Conservation (phyloP, 2,329 filamentous ascomycete species). For the Phyllosticta citriasiana region DNA sequence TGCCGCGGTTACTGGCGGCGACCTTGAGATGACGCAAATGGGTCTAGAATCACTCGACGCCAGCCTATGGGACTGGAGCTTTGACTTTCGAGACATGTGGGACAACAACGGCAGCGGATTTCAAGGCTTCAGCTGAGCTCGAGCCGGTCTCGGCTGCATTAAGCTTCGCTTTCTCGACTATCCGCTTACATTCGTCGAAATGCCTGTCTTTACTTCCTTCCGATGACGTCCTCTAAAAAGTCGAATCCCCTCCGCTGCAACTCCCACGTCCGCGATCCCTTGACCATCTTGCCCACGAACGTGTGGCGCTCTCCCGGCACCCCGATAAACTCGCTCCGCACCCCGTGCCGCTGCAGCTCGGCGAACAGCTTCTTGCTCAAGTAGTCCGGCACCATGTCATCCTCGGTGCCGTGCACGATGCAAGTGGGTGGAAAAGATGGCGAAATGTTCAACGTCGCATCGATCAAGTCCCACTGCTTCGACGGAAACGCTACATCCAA, state of each 20-base stretch:
- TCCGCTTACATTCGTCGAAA: neutral
- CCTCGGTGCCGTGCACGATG: constrained; percentile 32
- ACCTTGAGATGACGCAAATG: constrained; percentile 4
- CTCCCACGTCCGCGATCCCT: constrained; percentile 22
- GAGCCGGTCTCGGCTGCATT: neutral
- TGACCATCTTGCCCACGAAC: constrained; percentile 34
- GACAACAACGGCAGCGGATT: constrained; percentile 3
- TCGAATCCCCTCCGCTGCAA: constrained; percentile 33
- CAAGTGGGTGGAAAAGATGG: constrained; percentile 26
- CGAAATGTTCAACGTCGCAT: constrained; percentile 26
- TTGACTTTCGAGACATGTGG: constrained; percentile 7
- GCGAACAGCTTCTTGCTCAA: constrained; percentile 25
- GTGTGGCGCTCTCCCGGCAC: constrained; percentile 35
- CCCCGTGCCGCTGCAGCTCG: constrained; percentile 19
- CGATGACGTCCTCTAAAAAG: constrained; percentile 24
- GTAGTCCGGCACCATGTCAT: constrained; percentile 30
- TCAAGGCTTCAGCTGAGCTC: constrained; percentile 1
- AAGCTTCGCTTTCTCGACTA: neutral
- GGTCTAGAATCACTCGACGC: constrained; percentile 7
- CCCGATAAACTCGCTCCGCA: constrained; percentile 28
- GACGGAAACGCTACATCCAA: constrained; percentile 23
- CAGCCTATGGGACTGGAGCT: constrained; percentile 5
- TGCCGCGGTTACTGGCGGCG: neutral
- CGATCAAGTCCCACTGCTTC: constrained; percentile 16
- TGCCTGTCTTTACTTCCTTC: neutral